Percentiles rank a stretch among this genome's conserved stretches.
phyloP scores from a whole-genome alignment of 768 basidiomycete species.

The Leccinum aurantiacum region DNA sequence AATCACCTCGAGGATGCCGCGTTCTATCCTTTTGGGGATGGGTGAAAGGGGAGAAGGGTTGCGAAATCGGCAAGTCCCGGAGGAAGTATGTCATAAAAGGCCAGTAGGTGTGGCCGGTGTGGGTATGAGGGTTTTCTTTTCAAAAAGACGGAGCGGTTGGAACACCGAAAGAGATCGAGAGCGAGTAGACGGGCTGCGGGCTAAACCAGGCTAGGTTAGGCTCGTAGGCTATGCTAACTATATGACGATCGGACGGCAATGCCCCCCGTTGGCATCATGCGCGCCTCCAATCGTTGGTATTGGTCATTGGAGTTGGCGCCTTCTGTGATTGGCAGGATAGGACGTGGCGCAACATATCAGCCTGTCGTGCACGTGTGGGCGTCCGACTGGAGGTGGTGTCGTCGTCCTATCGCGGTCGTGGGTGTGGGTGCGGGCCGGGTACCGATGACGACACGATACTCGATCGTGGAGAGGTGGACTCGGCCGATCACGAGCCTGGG shows the following conservation, averaged over 20 bases:
- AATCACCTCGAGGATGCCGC: slow-evolving; percentile 34
- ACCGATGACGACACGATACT: neutral
- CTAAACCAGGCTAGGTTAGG: neutral
- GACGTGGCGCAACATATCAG: neutral
- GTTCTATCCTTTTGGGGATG: slow-evolving; percentile 9
- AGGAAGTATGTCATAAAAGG: neutral
- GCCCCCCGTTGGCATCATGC: neutral
- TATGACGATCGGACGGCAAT: neutral
- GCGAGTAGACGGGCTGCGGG: neutral
- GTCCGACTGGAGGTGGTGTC: neutral
- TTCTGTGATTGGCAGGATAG: neutral
- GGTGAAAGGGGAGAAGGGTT: neutral
- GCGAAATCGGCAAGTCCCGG: neutral
- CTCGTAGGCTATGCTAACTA: neutral
- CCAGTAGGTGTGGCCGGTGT: slow-evolving; percentile 3
- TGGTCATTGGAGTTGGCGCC: neutral
- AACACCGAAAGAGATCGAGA: neutral
- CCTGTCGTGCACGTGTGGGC: neutral
- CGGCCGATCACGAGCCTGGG: neutral
- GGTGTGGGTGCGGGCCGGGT: neutral
- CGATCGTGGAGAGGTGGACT: neutral
- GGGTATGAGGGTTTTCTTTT: slow-evolving; percentile 16
- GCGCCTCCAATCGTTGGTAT: neutral
- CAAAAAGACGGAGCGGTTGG: neutral
- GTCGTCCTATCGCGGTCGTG: neutral